Evolutionary conservation across 768 basidiomycete genomes (phyloP), one percentile per base, ranked within the genome.

Genomic region (Lactarius quietus): DNA sequence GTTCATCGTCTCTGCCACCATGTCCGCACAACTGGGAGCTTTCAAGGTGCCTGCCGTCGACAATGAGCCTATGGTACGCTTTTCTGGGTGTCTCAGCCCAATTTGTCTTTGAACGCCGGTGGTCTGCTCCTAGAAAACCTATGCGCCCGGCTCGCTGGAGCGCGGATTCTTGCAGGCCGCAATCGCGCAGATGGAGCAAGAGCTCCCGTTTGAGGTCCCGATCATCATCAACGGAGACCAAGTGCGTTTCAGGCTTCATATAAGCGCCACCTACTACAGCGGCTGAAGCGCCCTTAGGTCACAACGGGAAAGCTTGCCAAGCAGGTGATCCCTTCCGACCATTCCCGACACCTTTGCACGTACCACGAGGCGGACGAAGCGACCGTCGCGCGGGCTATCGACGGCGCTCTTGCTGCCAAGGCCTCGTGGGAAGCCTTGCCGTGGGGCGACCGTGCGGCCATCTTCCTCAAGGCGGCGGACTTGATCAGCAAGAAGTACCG

Each of bases 391-490:
- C 78, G 79, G 61, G 97, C 97, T 23, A 96, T 99, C 69, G 86
- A 90, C 28, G 90, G 90, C 38, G 92, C 95, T 15, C 84, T 98
- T 41, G 84, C 84, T 12, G 95, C 93, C 20, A 96, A 95, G 76
- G 78, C 79, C 18, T 86, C 84, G 58, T 99, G 97, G 97, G 97
- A 98, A 79, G 81, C 83, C 56, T 79, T 98, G 82, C 95, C 96
- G 0, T 99, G 95, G 96, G 89, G 84, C 73, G 97, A 99, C 76
- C 86, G 95, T 39, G 97, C 97, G 2, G 93, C 97, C 43, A 96
- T 99, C 77, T 99, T 98, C 81, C 82, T 99, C 69, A 97, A 96
- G 76, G 97, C 97, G 6, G 97, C 97, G 28, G 97, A 99, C 75
- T 86, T 99, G 58, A 85, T 94, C 63, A 88, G 92, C 73, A 93